phyloP scores from a whole-genome alignment of 108 stramenopile genomes.

The Fragilaria crotonensis region DNA sequence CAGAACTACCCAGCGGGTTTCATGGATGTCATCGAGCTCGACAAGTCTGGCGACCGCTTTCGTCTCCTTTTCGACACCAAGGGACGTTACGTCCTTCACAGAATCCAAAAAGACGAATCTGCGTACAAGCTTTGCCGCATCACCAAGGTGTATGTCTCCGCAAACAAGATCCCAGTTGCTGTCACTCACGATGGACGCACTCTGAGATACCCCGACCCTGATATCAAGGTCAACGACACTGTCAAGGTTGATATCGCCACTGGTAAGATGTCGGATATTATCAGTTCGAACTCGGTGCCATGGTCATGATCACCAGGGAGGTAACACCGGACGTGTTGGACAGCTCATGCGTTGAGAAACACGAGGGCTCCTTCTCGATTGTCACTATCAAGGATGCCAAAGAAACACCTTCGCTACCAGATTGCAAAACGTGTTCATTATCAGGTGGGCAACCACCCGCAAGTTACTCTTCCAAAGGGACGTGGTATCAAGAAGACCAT shows the following conservation, averaged over 20 bases:
- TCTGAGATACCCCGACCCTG: conserved; percentile 98
- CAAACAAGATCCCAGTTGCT: conserved; percentile 94
- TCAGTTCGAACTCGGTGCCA: conserved; percentile 96
- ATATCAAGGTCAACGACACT: conserved; percentile 96
- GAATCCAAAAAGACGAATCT: conserved; percentile 88
- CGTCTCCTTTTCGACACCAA: conserved; percentile 98
- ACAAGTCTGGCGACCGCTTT: conserved; percentile 94
- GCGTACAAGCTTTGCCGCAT: conserved; percentile 98
- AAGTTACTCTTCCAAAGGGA: conserved; percentile 97
- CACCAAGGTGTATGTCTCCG: conserved; percentile 80
- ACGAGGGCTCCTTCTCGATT: conserved; percentile 98
- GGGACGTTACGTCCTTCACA: conserved; percentile 97
- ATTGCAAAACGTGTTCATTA: conserved; percentile 90
- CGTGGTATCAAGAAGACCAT: conserved; percentile 99
- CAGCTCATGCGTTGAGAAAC: conserved; percentile 92
- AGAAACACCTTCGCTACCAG: conserved; percentile 96
- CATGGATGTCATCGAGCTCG: conserved; percentile 97
- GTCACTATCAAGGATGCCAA: conserved; percentile 96
- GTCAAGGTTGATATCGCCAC: conserved; percentile 96
- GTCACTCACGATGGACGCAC: conserved; percentile 99
- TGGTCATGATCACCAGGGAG: conserved; percentile 95
- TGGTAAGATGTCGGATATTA: conserved; percentile 90
- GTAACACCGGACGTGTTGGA: conserved; percentile 97
- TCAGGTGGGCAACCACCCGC: conserved; percentile 86
- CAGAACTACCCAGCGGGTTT: conserved; percentile 98